Base-by-base conservation (phyloP, 2,329 filamentous ascomycete species). In the Torrubiellomyces zombiae region DNA sequence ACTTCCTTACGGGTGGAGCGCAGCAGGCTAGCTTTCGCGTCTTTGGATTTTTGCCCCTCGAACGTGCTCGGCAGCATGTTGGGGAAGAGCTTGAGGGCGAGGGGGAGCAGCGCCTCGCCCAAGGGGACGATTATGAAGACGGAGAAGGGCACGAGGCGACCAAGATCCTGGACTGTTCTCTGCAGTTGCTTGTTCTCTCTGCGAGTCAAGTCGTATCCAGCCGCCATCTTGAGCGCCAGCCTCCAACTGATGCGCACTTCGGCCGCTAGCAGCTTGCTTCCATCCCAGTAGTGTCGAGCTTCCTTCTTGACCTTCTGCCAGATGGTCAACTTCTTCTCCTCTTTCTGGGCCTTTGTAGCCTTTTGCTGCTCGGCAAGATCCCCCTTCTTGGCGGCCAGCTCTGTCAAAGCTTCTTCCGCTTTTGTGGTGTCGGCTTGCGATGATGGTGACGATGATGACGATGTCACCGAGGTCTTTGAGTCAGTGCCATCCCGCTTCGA, bases 21-120 rank as follows among this genome's bases (percentile, higher is more conserved):
- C 23, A 98, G 64, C 28, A 66, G 71, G 21, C 69, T 70, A 1
- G 81, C 81, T 57, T 98, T 98, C 42, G 70, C 68, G 43, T 98
- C 89, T 50, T 83, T 91, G 32, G 81, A 75, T 44, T 79, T 82
- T 48, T 91, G 78, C 16, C 71, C 85, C 55, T 98, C 89, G 48
- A 92, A 98, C 14, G 89, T 98, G 61, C 83, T 94, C 24, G 89
- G 89, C 26, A 98, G 73, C 54, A 98, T 67, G 54, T 95, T 95
- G 49, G 89, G 89, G 69, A 98, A 98, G 22, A 98, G 59, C 56
- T 80, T 91, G 24, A 98, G 65, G 6, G 86, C 89, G 23, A 98
- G 63, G 2, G 89, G 89, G 13, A 95, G 70, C 21, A 98, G 67
- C 18, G 94, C 62, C 56, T 98, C 89, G 30, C 85, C 89, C 38